Conservation (phyloP, 805 yeast species). For the Myxozyma geophila region DNA sequence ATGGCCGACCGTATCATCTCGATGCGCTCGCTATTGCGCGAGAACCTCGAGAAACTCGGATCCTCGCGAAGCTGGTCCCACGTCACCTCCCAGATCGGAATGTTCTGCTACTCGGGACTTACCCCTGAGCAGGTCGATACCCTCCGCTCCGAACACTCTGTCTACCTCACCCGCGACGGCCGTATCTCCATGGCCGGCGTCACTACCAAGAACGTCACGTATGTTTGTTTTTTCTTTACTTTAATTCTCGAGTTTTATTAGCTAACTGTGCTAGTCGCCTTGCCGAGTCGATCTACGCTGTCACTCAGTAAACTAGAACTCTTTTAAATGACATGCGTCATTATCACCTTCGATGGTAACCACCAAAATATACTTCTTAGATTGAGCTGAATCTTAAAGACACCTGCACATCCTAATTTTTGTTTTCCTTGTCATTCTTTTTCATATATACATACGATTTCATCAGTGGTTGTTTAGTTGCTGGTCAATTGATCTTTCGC, state of each 20-base stretch:
- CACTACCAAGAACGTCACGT: slow-evolving; percentile 76
- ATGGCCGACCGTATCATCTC: slow-evolving; percentile 80
- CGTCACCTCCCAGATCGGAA: slow-evolving; percentile 86
- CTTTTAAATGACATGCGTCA: neutral
- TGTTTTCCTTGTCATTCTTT: no score
- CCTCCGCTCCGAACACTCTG: slow-evolving; percentile 71
- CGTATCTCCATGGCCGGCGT: slow-evolving; percentile 91
- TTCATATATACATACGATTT: no score
- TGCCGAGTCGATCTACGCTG: slow-evolving; percentile 48
- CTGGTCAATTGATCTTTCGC: no score
- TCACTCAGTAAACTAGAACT: slow-evolving; percentile 38
- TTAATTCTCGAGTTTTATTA: neutral
- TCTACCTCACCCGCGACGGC: slow-evolving; percentile 88
- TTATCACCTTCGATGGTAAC: no score
- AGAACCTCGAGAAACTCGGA: slow-evolving; percentile 59
- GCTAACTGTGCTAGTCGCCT: slow-evolving; percentile 37
- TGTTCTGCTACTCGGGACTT: slow-evolving; percentile 94
- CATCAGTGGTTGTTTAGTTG: no score
- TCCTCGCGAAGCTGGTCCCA: slow-evolving; percentile 81
- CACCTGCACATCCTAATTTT: no score
- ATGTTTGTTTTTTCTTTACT: slow-evolving; percentile 37
- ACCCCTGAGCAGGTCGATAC: slow-evolving; percentile 67
- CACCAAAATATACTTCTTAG: no score
- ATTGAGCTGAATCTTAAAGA: no score
- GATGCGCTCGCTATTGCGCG: slow-evolving; percentile 69